These are phyloP conservation scores for Leccinum rimulosum DNA, from an alignment of 768 basidiomycete genomes.

Conservation along the genomic window DNA sequence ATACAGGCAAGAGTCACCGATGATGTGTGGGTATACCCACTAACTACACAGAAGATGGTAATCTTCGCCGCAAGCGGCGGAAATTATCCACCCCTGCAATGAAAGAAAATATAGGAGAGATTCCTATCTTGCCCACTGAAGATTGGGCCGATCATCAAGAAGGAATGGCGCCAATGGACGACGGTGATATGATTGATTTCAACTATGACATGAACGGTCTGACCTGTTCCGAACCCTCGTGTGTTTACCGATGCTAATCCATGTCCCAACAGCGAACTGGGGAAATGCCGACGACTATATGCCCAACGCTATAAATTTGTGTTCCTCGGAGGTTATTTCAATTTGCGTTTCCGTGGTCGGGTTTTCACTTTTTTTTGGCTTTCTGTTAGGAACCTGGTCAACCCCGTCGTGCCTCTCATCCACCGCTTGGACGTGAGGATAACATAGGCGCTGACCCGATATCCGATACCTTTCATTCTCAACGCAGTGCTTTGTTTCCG, in stretches of 20 bases:
- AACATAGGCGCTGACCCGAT: constrained; percentile 48
- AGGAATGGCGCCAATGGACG: constrained; percentile 4
- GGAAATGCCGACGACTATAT: constrained; percentile 16
- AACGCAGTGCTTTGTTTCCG: constrained; percentile 71
- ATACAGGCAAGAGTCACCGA: constrained; percentile 10
- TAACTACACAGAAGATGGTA: constrained; percentile 33
- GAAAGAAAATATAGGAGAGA: background rate
- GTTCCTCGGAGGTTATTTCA: constrained; percentile 62
- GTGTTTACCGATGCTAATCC: constrained; percentile 8
- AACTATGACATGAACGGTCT: constrained; percentile 25
- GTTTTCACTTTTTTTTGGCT: constrained; percentile 17
- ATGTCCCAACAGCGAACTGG: constrained; percentile 14
- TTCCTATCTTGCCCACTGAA: background rate
- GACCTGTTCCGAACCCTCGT: background rate
- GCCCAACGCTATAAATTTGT: constrained; percentile 26
- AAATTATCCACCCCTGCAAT: constrained; percentile 29
- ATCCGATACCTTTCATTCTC: constrained; percentile 46
- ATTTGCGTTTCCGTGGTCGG: background rate
- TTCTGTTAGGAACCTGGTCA: constrained; percentile 72
- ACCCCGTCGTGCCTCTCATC: constrained; percentile 69
- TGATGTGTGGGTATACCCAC: background rate
- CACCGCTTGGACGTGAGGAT: constrained; percentile 48
- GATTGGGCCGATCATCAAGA: constrained; percentile 17
- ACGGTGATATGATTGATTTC: constrained; percentile 20
- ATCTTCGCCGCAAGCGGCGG: constrained; percentile 47